Conservation (phyloP, 148 eudicot genomes). For the Camellia granthamiana region DNA sequence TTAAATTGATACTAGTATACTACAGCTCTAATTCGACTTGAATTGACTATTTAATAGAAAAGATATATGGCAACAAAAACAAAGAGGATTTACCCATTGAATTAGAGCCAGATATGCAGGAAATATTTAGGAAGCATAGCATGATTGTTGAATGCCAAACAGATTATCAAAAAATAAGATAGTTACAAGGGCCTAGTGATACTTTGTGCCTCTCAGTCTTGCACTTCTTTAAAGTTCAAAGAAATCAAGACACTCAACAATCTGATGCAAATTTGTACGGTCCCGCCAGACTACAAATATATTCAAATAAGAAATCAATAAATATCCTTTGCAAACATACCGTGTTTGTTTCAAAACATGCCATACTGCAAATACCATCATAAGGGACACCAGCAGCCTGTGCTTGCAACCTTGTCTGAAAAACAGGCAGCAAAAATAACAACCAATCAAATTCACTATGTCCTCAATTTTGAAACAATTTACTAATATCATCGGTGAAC, state of each 20-base stretch:
- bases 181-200: not conserved
- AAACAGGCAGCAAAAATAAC: slow-evolving; percentile 2
- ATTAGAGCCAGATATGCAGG: not conserved
- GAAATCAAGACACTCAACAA: slow-evolving; percentile 3
- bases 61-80: not conserved
- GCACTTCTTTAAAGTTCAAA: not conserved
- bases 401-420: slow-evolving; percentile 94
- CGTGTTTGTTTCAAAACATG: slow-evolving; percentile 48
- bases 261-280: not conserved
- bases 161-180: not conserved
- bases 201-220: not conserved
- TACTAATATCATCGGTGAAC: not conserved
- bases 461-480: not conserved
- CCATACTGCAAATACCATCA: slow-evolving; percentile 35
- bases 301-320: not conserved
- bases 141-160: not conserved
- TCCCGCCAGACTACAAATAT: not conserved
- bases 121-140: not conserved
- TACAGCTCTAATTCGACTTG: not conserved
- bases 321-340: slow-evolving; percentile 30
- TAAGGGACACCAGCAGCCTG: slow-evolving; percentile 88
- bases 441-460: not conserved
- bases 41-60: not conserved
- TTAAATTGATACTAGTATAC: not conserved
- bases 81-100: not conserved